Percentiles rank a stretch among this genome's conserved stretches.
These are phyloP conservation scores for Cetraspora pellucida DNA, from an alignment of 192 early-diverging fungal species.

Conservation along the genomic window DNA sequence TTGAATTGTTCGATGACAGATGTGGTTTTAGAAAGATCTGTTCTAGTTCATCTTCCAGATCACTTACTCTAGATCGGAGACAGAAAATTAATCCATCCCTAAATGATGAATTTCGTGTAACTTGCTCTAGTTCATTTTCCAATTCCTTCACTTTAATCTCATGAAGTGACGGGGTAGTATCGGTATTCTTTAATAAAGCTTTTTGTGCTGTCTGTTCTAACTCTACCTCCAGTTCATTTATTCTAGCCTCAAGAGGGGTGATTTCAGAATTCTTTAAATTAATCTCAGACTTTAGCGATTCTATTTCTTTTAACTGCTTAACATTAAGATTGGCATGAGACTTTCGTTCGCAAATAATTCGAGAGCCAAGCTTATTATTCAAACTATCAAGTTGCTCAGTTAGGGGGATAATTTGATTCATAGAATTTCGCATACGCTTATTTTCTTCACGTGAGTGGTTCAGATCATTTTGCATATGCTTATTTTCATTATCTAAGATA, in stretches of 20 bases:
- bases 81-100: slow-evolving; percentile 15
- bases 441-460: neutral
- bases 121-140: neutral
- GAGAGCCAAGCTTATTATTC: neutral
- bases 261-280: slow-evolving; percentile 11
- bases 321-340: neutral
- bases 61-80: slow-evolving; percentile 5
- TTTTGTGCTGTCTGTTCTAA: slow-evolving; percentile 10
- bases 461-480: neutral
- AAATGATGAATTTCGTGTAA: slow-evolving; percentile 16
- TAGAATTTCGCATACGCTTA: neutral
- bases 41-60: slow-evolving; percentile 4
- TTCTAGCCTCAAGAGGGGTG: neutral
- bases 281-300: neutral
- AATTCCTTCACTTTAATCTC: slow-evolving; percentile 13
- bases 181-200: slow-evolving; percentile 6
- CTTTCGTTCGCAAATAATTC: slow-evolving; percentile 9
- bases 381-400: neutral
- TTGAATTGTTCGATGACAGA: neutral
- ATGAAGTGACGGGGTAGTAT: slow-evolving; percentile 8
- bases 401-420: neutral
- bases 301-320: neutral
- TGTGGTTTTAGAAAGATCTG: slow-evolving; percentile 5
- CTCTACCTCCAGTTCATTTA: slow-evolving; percentile 2
- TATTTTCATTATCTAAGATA: neutral